Base-by-base conservation (phyloP, 345 rosid genomes). In the Aegle marmelos region DNA sequence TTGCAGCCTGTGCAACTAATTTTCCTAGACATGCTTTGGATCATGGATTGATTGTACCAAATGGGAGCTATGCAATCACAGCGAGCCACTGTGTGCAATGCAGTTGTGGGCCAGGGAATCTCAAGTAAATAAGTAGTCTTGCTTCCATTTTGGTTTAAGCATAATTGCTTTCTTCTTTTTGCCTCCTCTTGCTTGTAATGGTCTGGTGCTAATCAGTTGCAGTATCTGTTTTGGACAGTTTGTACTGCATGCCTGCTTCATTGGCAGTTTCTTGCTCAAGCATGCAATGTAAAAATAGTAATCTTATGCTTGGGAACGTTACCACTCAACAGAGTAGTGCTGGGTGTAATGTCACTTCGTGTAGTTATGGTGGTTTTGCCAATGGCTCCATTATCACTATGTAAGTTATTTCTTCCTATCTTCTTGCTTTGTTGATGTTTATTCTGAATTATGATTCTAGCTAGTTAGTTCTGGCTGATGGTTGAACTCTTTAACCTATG, bases 81-180 rank as follows among this genome's bases (percentile, higher is more conserved):
- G 98, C 98, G n/a, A 92, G 93, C 69, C 96, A 95, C 75, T 95
- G 99, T 70, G 97, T 95, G 78, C 98, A 95, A 80, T 95, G 99
- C 92, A 93, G 97, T 59, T 95, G 99, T 33, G 88, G 91, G 25
- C 93, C 92, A 1, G 97, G 92, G 76, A 92, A 87, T 83, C 96
- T 82, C 79, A 88, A 93, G 99, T 95, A 90, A 88, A 75, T 59
- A 45, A 68, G 27, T 36, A 16, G 66, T 72, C 60, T 37, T 72
- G 17, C 61, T 69, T 73, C 62, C 79, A 27, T 77, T 68, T 60
- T 59, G 50, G 61, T 54, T 79, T 74, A 50, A 61, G 33, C 57
- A 33, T 41, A 65, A 60, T 76, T 21, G 25, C 58, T 30, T 63
- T 61, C 10, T 67, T 54, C 53, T 73, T 64, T 66, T 34, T 53